phyloP scores from a whole-genome alignment of 2,329 filamentous ascomycete genomes.

The Penicillium psychrosexuale region DNA sequence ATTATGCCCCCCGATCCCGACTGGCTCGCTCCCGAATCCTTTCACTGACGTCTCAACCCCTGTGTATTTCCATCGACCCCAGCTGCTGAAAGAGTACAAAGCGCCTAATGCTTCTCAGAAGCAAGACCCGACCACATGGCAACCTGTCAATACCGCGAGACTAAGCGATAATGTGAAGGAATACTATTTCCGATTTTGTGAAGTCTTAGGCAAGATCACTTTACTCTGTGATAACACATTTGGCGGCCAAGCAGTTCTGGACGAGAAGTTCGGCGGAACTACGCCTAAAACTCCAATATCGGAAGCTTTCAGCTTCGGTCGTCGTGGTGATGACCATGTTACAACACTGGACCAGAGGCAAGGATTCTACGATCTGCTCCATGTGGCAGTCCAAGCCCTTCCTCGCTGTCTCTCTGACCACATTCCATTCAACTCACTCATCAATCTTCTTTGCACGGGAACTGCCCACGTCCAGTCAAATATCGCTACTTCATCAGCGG shows the following conservation, averaged over 20 bases:
- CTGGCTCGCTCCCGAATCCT: constrained; percentile 49
- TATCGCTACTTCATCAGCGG: constrained; percentile 87
- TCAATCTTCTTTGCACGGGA: constrained; percentile 92
- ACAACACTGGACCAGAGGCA: constrained; percentile 78
- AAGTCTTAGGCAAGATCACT: constrained; percentile 92
- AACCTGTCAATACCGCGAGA: constrained; percentile 57
- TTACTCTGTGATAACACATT: constrained; percentile 96
- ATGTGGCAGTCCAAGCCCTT: constrained; percentile 91
- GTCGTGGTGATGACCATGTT: constrained; percentile 76
- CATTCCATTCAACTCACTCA: constrained; percentile 87
- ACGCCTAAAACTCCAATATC: constrained; percentile 92
- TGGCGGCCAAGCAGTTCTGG: constrained; percentile 88
- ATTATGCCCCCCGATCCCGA: constrained; percentile 77
- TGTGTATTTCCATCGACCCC: constrained; percentile 35
- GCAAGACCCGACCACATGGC: constrained; percentile 34
- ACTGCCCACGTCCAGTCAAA: constrained; percentile 92
- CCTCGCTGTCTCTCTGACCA: constrained; percentile 89
- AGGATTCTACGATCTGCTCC: constrained; percentile 90
- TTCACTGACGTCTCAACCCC: constrained; percentile 39
- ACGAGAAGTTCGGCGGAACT: constrained; percentile 87
- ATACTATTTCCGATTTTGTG: constrained; percentile 87
- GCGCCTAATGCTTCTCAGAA: constrained; percentile 25
- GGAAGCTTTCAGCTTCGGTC: constrained; percentile 86
- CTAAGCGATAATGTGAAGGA: constrained; percentile 76
- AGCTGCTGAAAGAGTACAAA: constrained; percentile 38